Evolutionary conservation across 345 rosid genomes (phyloP), one percentile per base, ranked within the genome.

Genomic region (Abelmoschus esculentus): DNA sequence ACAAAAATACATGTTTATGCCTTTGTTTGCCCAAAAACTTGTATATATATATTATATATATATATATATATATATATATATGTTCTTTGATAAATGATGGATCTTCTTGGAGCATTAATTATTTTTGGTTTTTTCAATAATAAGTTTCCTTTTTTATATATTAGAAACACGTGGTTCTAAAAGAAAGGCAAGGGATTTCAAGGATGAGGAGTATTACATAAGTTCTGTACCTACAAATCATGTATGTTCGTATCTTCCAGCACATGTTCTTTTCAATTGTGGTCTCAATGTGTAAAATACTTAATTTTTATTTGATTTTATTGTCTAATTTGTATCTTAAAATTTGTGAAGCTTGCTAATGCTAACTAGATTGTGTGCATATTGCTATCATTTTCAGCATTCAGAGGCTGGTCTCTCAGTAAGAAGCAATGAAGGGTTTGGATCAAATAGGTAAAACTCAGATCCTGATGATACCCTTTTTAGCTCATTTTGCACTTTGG

Each of bases 221-320:
- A 95, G 97, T 73, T 81, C 98, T 38, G 82, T 95, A 72, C 99
- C 97, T 22, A 76, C 83, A 61, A 87, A 95, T 79, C 97, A 84
- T 78, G 98, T 95, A 84, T 18, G 90, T 65, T 8, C 64, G 49
- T 55, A 49, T 44, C 69, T 62, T 53, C 52, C 8, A 53, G 46
- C 31, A 47, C 8, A 42, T 11, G 13, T 54, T 74, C n/a, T 72
- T 40, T 10, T 65, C 40, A 22, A 66, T 22, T 19, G 11, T 22
- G 19, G 31, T 72, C 11, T 65, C 67, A 9, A 3, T 15, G 71
- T 54, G 53, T 52, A 59, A 42, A 34, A 72, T 66, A 54, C 36
- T 67, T 14, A 28, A 3, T 36, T 6, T 14, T 15, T 64, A 22
- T 22, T 46, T 26, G 13, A 4, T 65, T 49, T 13, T 66, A 66